Evolutionary conservation across 768 basidiomycete genomes (phyloP).

Genomic region (Pleurotus eryngii): DNA sequence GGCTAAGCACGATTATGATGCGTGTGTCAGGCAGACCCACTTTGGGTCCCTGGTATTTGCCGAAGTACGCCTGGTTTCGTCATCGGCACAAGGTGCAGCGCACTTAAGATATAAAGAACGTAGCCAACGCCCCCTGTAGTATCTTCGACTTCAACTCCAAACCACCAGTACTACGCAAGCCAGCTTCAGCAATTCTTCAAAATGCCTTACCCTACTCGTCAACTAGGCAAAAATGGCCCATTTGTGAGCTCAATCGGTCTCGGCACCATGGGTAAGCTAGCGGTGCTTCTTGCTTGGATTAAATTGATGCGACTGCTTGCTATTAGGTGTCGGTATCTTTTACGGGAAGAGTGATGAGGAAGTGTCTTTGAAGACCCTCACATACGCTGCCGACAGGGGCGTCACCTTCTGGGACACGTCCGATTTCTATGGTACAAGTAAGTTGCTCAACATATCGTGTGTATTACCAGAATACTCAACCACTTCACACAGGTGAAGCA

Average conservation of each 20-base stretch:
- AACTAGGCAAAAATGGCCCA: constrained; percentile 24
- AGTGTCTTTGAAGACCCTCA: constrained; percentile 14
- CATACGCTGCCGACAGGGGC: constrained; percentile 21
- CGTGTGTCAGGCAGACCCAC: too few species aligned
- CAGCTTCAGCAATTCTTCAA: neutral
- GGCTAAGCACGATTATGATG: too few species aligned
- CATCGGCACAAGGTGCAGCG: too few species aligned
- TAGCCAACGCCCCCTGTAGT: too few species aligned
- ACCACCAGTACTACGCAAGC: too few species aligned
- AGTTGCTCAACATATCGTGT: neutral
- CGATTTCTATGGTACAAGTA: constrained; percentile 18
- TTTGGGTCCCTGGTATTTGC: too few species aligned
- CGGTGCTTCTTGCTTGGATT: neutral
- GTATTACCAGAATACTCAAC: neutral
- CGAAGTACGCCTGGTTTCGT: too few species aligned
- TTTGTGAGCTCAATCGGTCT: constrained; percentile 22
- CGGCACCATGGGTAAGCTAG: constrained; percentile 21
- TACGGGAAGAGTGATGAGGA: constrained; percentile 20
- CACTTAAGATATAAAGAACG: too few species aligned
- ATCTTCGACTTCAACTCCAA: too few species aligned
- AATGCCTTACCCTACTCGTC: constrained; percentile 15
- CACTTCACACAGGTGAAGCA: constrained; percentile 13
- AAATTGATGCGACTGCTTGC: neutral
- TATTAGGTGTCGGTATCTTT: constrained; percentile 19
- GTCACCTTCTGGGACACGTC: constrained; percentile 20